Evolutionary conservation across 2,329 filamentous ascomycete genomes (phyloP), one percentile per base, ranked within the genome.

Genomic region (Xylariomycetidae sp.): DNA sequence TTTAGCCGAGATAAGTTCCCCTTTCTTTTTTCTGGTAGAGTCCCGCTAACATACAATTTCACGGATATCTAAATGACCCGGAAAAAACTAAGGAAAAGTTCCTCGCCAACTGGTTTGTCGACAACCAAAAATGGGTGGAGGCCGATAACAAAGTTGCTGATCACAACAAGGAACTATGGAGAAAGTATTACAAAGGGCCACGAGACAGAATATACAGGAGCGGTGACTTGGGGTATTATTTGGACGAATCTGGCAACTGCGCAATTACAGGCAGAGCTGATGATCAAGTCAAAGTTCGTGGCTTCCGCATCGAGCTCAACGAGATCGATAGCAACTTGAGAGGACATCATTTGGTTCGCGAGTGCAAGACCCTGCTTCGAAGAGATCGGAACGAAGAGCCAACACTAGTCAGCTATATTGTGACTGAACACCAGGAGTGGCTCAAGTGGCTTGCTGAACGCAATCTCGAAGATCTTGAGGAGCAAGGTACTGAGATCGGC

Each of bases 211-310:
- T 97, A 32, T 97, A 98, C 61, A 68, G 85, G 14, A 92, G 82
- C 25, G 92, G 90, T 16, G 90, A 97, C 57, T 66, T 98, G 4
- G 90, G 90, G 4, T 69, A 76, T 3, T 50, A 48, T 15, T 45
- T 46, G 13, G n/a, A n/a, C n/a, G 31, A 36, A 14, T 41, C 38
- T 9, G 50, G 41, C 36, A 33, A 38, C 10, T 37, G 45, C 16
- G 32, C 42, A 22, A 36, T 41, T 12, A 82, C 84, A 8, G 90
- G 90, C 15, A 74, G 92, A 38, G 80, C 80, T 16, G 90, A 97
- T 53, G 76, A 83, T 46, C 90, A 97, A 57, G 86, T 96, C 66
- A 98, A 97, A 69, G 90, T 97, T 45, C 83, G 92, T 40, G 90
- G 90, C 2, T 97, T 96, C 71, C 76, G 90, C 41, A 94, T 98